Evolutionary conservation across 176 grass and related monocot species (phyloP), one percentile per base, ranked within the genome.

Genomic region (Oryza punctata): DNA sequence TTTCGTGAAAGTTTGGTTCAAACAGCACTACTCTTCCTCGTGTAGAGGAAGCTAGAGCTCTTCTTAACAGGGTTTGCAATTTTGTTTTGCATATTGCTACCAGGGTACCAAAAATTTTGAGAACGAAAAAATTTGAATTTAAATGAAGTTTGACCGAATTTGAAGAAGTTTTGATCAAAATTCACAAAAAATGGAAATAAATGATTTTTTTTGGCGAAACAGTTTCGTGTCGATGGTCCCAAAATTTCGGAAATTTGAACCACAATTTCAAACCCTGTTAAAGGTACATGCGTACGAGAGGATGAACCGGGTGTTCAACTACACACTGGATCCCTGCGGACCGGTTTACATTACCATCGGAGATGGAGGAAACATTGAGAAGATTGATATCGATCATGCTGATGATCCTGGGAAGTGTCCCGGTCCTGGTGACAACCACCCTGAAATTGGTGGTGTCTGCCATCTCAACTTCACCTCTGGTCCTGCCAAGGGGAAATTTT

Each of bases 221-320:
- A 32, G 32, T 4, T 32, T 32, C 3, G 32, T 32, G 32, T 4
- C 32, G 32, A 3, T 1, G 3, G 32, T 32, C 32, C 32, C 0
- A 3, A 32, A 32, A 32, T 3, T 32, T 32, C 4, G 3, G 4
- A 32, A 32, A 4, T 32, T 32, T 32, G 32, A 32, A 32, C 32
- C 32, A 4, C 0, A 32, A 32, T 32, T 32, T 32, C 32, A 32
- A 3, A 32, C 32, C 3, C 32, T 32, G 32, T 12, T 73, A 49
- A 82, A 95, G 96, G 93, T 95, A 65, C 96, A 98, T 68, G 93
- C 96, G 44, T 98, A 98, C 2, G 93, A 98, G 79, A 78, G 96
- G 75, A 93, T 91, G 92, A 95, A 98, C 70, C 79, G 89, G 32
- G 91, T 98, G n/a, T 98, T 91, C 80, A 88, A 98, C 80, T 95